These are phyloP conservation scores for Aspergillus sparsus DNA, from an alignment of 495 filamentous ascomycete species.

Conservation along the genomic window DNA sequence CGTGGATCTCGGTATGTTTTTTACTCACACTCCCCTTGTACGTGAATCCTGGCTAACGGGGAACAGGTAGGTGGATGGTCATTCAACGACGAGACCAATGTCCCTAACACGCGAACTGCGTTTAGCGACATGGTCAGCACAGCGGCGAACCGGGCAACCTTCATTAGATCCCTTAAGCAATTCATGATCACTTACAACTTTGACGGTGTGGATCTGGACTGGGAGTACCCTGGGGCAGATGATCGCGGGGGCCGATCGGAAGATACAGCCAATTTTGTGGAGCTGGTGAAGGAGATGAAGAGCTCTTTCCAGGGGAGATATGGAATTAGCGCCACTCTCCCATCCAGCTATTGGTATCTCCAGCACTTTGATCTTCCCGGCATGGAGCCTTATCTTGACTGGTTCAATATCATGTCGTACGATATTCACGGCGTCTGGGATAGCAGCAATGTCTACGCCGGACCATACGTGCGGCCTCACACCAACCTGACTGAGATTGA, in stretches of 20 bases:
- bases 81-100: neutral
- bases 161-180: too few relatives aligned
- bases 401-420: neutral
- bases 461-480: constrained; percentile 15
- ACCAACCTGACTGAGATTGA: constrained; percentile 10
- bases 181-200: neutral
- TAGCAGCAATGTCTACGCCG: neutral
- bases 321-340: neutral
- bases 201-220: constrained; percentile 1
- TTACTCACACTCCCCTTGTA: too few relatives aligned
- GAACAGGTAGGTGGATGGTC: too few relatives aligned
- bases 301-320: neutral
- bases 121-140: neutral
- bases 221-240: neutral
- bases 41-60: too few relatives aligned
- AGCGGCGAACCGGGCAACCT: too few relatives aligned
- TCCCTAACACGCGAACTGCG: neutral
- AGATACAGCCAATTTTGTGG: neutral
- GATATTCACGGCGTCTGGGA: neutral
- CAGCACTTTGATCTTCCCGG: neutral
- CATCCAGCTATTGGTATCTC: neutral
- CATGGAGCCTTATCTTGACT: neutral
- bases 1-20: too few relatives aligned
- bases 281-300: neutral
- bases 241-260: neutral